Percentiles rank a stretch among this genome's conserved stretches.
phyloP scores from a whole-genome alignment of 345 rosid genomes.

The Hirschfeldia incana region DNA sequence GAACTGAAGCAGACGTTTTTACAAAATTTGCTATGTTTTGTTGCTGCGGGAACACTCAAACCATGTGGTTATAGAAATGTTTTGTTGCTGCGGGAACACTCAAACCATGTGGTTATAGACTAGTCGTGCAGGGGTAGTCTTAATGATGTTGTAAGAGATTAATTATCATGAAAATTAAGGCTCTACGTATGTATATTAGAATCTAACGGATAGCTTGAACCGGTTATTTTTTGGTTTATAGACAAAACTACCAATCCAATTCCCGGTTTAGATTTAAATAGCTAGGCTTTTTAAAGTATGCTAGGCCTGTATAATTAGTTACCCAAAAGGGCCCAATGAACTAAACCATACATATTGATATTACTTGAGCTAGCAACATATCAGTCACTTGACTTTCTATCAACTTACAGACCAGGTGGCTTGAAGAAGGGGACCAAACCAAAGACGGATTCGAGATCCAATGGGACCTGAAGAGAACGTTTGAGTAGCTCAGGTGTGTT shows the following conservation, averaged over 20 bases:
- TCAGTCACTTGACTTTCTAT: conserved; percentile 3
- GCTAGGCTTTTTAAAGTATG: not conserved
- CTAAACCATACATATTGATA: not conserved
- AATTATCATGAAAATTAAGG: not conserved
- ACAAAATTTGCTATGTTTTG: not conserved
- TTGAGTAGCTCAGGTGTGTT: conserved; percentile 60
- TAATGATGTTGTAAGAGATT: not conserved
- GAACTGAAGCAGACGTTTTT: not conserved
- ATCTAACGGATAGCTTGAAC: not conserved
- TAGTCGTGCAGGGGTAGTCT: not conserved
- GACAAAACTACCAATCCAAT: not conserved
- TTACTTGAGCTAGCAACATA: conserved; percentile 19
- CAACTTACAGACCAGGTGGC: conserved; percentile 70
- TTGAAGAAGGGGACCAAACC: conserved; percentile 60
- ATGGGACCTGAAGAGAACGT: conserved; percentile 52
- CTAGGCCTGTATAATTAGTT: not conserved
- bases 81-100: not conserved
- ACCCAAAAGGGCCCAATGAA: conserved; percentile 14
- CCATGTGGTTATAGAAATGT: too few species aligned
- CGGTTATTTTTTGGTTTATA: not conserved
- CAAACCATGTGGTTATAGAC: not conserved
- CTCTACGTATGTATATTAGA: not conserved
- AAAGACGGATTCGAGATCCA: conserved; percentile 61
- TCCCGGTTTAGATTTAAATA: not conserved
- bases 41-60: too few species aligned